Base-by-base conservation (phyloP, 164 flowering plant species). In the Vitis amurensis region DNA sequence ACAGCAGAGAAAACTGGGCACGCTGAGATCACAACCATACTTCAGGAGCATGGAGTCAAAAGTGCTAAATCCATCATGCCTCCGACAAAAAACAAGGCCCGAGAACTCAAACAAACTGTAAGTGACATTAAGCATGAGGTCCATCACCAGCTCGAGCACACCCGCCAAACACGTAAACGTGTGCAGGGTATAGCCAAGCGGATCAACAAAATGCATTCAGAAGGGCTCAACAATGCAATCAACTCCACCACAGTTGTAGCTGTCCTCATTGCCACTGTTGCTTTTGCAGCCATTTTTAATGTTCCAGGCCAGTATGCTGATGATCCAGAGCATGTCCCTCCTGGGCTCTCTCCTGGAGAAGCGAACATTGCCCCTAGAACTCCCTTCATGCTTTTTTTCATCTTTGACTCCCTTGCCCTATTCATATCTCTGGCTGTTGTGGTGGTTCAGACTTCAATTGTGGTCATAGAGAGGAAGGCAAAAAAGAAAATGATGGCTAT, bases 181-280 rank as follows among this genome's bases (percentile, higher is more conserved):
- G 79, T 86, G 16, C 78, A 74, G 13, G 79, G 74, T 1, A 84
- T 86, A 17, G 85, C 79, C n/a, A 86, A 85, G 59, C 70, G 82
- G 50, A 62, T 86, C 59, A 77, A 80, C 73, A 85, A 86, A 60
- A 78, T 83, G 85, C 86, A 86, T 27, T 14, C 49, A 0, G 84
- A 80, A 64, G 90, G 88, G n/a, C 79, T 86, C 11, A 86, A 84
- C 74, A 86, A 86, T 37, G 90, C 88, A 9, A 84, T 86, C 53
- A 84, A 65, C 70, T 86, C 90, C 73, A 83, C 86, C 47, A 86
- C 88, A 11, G 80, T 86, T 59, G 88, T 85, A 6, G 89, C 89
- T 23, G 82, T 84, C 68, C 83, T 86, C 3, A 86, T 86, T 31
- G 87, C 89, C 8, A 86, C 86, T 0, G 83, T 84, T 44, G 82